These are phyloP conservation scores for Chrysosphaeria jannelii DNA, from an alignment of 2,329 filamentous ascomycete genomes.

Conservation along the genomic window DNA sequence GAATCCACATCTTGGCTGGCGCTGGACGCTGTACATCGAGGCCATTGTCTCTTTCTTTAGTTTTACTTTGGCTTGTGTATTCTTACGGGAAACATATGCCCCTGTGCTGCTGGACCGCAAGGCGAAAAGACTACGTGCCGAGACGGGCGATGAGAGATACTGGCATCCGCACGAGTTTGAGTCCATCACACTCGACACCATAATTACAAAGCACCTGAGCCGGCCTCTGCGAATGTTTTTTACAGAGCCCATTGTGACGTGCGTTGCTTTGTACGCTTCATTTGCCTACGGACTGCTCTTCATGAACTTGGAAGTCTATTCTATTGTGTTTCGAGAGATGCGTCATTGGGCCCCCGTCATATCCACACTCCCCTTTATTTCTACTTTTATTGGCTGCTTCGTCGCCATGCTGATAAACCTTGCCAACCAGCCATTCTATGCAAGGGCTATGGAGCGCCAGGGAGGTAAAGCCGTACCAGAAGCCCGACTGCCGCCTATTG, in stretches of 20 bases:
- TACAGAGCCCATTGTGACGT: conserved; percentile 29
- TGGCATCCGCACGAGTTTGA: conserved; percentile 21
- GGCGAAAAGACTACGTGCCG: conserved; percentile 16
- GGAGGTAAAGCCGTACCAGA: conserved; percentile 9
- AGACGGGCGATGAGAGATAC: conserved; percentile 7
- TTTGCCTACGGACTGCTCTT: conserved; percentile 26
- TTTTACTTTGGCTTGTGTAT: conserved; percentile 5
- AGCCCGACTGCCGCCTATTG: conserved; percentile 14
- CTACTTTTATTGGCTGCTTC: conserved; percentile 14
- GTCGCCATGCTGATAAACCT: conserved; percentile 20
- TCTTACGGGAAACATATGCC: conserved; percentile 10
- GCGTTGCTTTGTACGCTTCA: conserved; percentile 14
- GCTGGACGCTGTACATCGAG: conserved; percentile 7
- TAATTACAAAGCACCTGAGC: conserved; percentile 34
- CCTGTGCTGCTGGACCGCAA: conserved; percentile 20
- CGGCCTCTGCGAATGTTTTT: conserved; percentile 20
- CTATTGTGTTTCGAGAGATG: conserved; percentile 18
- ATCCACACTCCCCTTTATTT: conserved; percentile 24
- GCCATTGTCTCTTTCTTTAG: conserved; percentile 5
- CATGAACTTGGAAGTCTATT: conserved; percentile 23
- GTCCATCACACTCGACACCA: conserved; percentile 20
- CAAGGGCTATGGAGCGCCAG: conserved; percentile 14
- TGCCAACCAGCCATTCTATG: conserved; percentile 14
- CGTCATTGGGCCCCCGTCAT: conserved; percentile 27
- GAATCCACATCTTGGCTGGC: conserved; percentile 6